phyloP scores from a whole-genome alignment of 1,284 basidiomycete species.

The Dichomitus squalens region DNA sequence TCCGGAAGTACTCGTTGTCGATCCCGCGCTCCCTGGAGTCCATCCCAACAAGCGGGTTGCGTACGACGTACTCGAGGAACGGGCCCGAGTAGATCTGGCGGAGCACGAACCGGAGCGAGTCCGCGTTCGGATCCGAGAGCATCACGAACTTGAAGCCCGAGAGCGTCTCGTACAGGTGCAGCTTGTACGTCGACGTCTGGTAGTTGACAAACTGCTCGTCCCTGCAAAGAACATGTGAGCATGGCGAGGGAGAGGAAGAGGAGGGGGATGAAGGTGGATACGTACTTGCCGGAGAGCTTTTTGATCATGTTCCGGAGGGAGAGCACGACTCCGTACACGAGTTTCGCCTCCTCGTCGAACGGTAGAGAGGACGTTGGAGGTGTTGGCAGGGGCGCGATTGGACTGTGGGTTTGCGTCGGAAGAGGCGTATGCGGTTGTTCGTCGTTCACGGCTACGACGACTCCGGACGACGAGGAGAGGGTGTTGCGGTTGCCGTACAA shows the following conservation, averaged over 20 bases:
- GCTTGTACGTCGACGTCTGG: constrained; percentile 89
- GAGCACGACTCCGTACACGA: constrained; percentile 95
- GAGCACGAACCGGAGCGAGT: constrained; percentile 82
- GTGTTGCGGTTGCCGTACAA: constrained; percentile 62
- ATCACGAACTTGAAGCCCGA: constrained; percentile 97
- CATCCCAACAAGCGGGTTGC: constrained; percentile 86
- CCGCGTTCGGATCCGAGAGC: constrained; percentile 84
- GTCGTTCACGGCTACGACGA: constrained; percentile 69
- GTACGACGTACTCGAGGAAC: constrained; percentile 91
- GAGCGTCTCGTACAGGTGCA: constrained; percentile 91
- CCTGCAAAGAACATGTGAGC: constrained; percentile 42
- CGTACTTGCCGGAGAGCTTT: constrained; percentile 86
- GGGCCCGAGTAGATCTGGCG: constrained; percentile 92
- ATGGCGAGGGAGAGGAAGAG: background rate
- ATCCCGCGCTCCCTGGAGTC: constrained; percentile 82
- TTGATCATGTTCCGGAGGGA: constrained; percentile 94
- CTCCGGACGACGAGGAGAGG: constrained; percentile 59
- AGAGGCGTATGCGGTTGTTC: constrained; percentile 40
- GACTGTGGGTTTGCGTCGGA: constrained; percentile 39
- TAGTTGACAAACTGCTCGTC: constrained; percentile 93
- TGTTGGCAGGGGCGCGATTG: constrained; percentile 28
- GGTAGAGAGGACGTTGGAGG: constrained; percentile 58
- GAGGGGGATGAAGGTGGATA: constrained; percentile 13
- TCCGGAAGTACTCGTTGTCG: constrained; percentile 90
- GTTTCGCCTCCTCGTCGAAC: constrained; percentile 97